Evolutionary conservation across 306 rosid genomes (phyloP), one percentile per base, ranked within the genome.

Genomic region (Citrullus colocynthis): DNA sequence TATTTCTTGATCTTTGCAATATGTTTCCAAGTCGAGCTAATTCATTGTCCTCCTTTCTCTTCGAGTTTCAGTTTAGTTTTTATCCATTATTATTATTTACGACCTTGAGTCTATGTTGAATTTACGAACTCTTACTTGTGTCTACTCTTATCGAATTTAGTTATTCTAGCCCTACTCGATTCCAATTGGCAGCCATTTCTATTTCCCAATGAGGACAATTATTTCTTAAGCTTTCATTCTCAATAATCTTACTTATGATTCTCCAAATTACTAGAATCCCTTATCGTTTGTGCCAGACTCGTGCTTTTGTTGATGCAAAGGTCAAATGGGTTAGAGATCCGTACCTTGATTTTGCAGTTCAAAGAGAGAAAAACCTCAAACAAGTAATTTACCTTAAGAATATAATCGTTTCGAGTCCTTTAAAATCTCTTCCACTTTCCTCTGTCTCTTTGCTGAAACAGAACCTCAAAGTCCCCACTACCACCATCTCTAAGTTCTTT

Each of bases 291-390:
- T 81, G 54, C 81, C 79, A 79, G 67, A 36, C 78, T 44, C 89
- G 92, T 45, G 82, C 85, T 61, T 89, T 93, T 71, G 85, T 91
- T 37, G 83, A 89, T 63, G 93, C 88, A n/a, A 91, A 59, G 82
- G 89, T 91, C 63, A 91, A 93, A 82, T 93, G 96, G 96, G 96
- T 88, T 20, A 84, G 90, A 88, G 98, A 93, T 74, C 89, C 92
- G 2, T 82, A 88, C 84, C 90, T 93, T 5, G 97, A 91, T 78
- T 85, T 64, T 41, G 91, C 78, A 11, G 97, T 93, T 42, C 84
- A 86, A 59, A 87, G 88, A 87, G 97, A 89, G 85, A 91, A 88
- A 82, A 75, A 91, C 81, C 97, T 93, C 74, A 85, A 62, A 78
- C 88, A 88, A 77, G 76, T 85, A 42, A 75, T 91, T 77, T 86